A percentile compares a stretch with the other conserved stretches of the same genome.
Evolutionary conservation across 1,284 basidiomycete species (phyloP).

Genomic region (Prillingera fragicola): DNA sequence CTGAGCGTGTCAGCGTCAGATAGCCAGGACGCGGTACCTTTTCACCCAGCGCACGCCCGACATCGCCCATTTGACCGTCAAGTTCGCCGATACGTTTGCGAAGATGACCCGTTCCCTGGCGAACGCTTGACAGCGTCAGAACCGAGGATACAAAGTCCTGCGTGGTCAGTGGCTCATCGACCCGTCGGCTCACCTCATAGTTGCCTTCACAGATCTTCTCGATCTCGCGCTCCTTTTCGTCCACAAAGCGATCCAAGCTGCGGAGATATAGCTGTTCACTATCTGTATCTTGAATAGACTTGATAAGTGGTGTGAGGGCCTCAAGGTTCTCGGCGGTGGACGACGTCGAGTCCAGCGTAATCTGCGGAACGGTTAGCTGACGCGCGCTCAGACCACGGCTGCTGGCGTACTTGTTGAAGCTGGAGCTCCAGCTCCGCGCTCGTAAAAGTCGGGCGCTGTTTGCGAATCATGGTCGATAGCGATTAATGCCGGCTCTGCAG

Average conservation of each 20-base stretch:
- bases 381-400: background rate
- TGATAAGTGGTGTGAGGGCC: conserved; percentile 85
- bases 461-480: conserved; percentile 32
- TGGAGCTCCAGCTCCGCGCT: conserved; percentile 47
- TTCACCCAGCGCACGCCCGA: conserved; percentile 77
- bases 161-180: background rate
- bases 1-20: conserved; percentile 32
- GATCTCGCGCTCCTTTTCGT: conserved; percentile 92
- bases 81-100: conserved; percentile 55
- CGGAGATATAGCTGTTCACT: conserved; percentile 89
- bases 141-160: conserved; percentile 92
- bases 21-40: too few species aligned
- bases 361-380: conserved; percentile 18
- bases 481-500: too few species aligned
- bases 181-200: conserved; percentile 59
- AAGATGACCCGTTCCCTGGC: conserved; percentile 59
- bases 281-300: conserved; percentile 81
- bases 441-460: conserved; percentile 42
- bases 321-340: conserved; percentile 69
- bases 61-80: conserved; percentile 56
- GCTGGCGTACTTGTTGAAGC: conserved; percentile 42
- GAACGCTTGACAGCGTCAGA: conserved; percentile 88
- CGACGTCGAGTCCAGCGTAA: conserved; percentile 41
- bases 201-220: conserved; percentile 92
- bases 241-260: conserved; percentile 77